Percentiles rank a stretch among this genome's conserved stretches.
These are phyloP conservation scores for Saccharomyces kudriavzevii DNA, from an alignment of 805 yeast genomes.

Conservation along the genomic window DNA sequence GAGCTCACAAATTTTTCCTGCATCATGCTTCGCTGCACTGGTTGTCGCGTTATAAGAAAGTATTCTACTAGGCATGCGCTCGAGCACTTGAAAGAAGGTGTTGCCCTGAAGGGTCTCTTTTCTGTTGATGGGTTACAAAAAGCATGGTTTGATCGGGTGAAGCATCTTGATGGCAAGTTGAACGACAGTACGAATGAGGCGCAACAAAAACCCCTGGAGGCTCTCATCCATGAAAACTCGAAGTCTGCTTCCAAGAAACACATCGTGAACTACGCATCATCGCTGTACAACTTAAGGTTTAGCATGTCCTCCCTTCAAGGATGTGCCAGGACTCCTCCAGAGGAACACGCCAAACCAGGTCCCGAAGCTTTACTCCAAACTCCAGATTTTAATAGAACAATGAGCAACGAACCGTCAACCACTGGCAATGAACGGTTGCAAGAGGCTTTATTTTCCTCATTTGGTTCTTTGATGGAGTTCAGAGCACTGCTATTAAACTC, in stretches of 20 bases:
- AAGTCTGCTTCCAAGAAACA: constrained; percentile 26
- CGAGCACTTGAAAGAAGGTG: constrained; percentile 20
- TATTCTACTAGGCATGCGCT: constrained; percentile 2
- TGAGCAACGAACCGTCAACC: constrained; percentile 29
- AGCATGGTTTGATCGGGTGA: constrained; percentile 43
- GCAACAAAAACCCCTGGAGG: constrained; percentile 20
- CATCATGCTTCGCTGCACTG: not conserved
- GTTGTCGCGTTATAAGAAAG: not conserved
- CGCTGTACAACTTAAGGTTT: constrained; percentile 33
- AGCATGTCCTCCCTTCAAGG: constrained; percentile 30
- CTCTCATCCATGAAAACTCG: constrained; percentile 24
- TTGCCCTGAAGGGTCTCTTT: constrained; percentile 44
- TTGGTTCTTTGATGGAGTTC: constrained; percentile 74
- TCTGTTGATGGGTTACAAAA: constrained; percentile 40
- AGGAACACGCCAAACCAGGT: constrained; percentile 5
- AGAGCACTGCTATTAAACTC: constrained; percentile 61
- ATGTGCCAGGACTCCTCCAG: constrained; percentile 11
- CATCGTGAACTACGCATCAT: constrained; percentile 34
- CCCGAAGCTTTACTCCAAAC: constrained; percentile 32
- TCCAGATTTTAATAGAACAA: constrained; percentile 32
- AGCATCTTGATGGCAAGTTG: constrained; percentile 33
- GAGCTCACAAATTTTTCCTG: not conserved
- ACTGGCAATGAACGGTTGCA: constrained; percentile 30
- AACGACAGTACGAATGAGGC: constrained; percentile 28
- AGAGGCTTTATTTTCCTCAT: constrained; percentile 48